Base-by-base conservation (phyloP, 2,329 filamentous ascomycete species). In the Beauveria caledonica region DNA sequence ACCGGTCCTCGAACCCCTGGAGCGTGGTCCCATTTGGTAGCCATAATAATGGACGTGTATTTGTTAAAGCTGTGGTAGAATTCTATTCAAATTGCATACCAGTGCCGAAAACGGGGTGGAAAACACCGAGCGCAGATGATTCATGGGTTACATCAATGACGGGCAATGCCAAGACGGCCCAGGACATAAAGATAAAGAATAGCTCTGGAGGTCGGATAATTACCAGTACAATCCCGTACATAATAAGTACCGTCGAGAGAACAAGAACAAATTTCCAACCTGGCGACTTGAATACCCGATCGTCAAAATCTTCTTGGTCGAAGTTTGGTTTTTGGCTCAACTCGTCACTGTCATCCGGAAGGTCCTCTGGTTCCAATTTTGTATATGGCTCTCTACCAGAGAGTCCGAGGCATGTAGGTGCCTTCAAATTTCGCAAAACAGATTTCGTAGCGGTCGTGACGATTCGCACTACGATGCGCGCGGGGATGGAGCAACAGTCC, bases 101-200 rank as follows among this genome's bases (percentile, higher is more conserved):
- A 13, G 70, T 63, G n/a, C 67, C 66, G 17, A 64, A 67, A 10
- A 63, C 56, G 1, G 69, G 65, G 1, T 68, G 56, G 2, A 72
- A 58, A 27, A 64, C 62, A 6, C 66, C 69, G 1, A 73, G 64
- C 7, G 64, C 66, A 11, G 71, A 67, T 4, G 71, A 70, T 11
- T 70, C 68, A 15, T 69, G 69, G 13, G 67, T 65, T 48, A 73
- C 71, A 52, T 74, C 71, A 36, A 73, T 63, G 21, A 74, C 69
- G 0, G 72, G 72, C 9, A 73, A 62, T 3, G 73, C 66, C 1
- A 66, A 65, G 4, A 66, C 64, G 0, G 72, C 73, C 71, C 72
- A 73, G 0, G 71, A 73, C 45, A 73, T 64, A 58, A 72, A 73
- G 0, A 65, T 67, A 33, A 74, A 55, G 2, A 72, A 71, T 39